phyloP scores from a whole-genome alignment of 345 rosid species.

The Mercurialis annua region DNA sequence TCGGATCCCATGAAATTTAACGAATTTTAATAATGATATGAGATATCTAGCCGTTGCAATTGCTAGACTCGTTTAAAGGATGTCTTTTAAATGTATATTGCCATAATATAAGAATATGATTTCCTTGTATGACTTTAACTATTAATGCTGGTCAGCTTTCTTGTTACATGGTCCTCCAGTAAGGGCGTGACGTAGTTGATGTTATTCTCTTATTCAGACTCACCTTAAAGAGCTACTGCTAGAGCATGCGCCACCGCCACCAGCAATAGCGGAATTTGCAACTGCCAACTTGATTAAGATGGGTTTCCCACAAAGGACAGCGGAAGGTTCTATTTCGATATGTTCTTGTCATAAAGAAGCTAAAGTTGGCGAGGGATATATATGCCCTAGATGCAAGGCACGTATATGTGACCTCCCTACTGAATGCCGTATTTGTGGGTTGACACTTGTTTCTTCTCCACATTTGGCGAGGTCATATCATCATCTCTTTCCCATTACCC shows the following conservation, averaged over 20 bases:
- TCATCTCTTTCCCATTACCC: slow-evolving; percentile 88
- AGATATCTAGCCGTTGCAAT: not conserved
- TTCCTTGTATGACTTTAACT: not conserved
- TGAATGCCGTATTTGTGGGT: slow-evolving; percentile 81
- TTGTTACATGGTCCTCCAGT: not conserved
- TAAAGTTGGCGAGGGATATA: slow-evolving; percentile 73
- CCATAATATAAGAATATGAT: not conserved
- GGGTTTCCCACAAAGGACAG: slow-evolving; percentile 92
- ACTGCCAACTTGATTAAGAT: slow-evolving; percentile 76
- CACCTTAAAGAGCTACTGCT: slow-evolving; percentile 76
- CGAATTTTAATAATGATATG: not conserved
- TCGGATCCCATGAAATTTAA: not conserved
- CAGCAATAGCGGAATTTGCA: slow-evolving; percentile 90
- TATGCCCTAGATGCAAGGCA: slow-evolving; percentile 92
- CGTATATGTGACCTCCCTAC: slow-evolving; percentile 86
- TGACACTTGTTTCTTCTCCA: slow-evolving; percentile 92
- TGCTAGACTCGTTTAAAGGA: not conserved
- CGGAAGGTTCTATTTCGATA: slow-evolving; percentile 73
- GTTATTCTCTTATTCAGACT: slow-evolving; percentile 34
- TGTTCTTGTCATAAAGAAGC: slow-evolving; percentile 92
- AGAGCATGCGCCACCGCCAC: slow-evolving; percentile 98
- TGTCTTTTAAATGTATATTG: not conserved
- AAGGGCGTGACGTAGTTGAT: not conserved
- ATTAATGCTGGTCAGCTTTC: not conserved
- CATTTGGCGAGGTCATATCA: slow-evolving; percentile 95